Evolutionary conservation across 2,329 filamentous ascomycete genomes (phyloP).

Genomic region (Talaromyces sp.): DNA sequence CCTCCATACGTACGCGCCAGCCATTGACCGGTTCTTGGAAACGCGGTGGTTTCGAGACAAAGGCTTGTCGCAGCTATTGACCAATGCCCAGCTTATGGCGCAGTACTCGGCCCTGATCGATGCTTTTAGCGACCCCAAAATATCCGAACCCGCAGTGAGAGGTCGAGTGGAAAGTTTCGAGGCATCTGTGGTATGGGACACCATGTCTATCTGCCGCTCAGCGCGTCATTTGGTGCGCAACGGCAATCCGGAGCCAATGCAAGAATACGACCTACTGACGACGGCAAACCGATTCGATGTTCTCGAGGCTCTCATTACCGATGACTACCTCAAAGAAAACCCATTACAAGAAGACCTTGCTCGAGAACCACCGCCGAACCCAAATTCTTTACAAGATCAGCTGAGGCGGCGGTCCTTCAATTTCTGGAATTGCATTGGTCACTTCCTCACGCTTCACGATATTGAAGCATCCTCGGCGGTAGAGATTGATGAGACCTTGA

Average conservation of each 20-base stretch:
- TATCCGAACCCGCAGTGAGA: constrained; percentile 31
- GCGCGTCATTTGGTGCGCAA: constrained; percentile 26
- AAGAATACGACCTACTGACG: constrained; percentile 56
- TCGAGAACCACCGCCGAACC: constrained; percentile 30
- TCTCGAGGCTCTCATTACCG: constrained; percentile 70
- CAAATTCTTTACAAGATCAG: constrained; percentile 40
- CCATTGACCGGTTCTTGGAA: constrained; percentile 71
- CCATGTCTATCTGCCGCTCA: constrained; percentile 49
- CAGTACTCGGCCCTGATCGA: constrained; percentile 61
- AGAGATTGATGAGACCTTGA: constrained; percentile 60
- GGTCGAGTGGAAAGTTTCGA: constrained; percentile 47
- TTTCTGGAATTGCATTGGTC: constrained; percentile 76
- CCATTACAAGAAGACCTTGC: constrained; percentile 41
- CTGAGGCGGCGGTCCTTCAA: constrained; percentile 60
- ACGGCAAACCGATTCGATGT: constrained; percentile 66
- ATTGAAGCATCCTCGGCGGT: constrained; percentile 48
- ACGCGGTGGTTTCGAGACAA: constrained; percentile 69
- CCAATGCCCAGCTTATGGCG: constrained; percentile 55
- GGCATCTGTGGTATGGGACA: constrained; percentile 55
- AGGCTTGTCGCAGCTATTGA: constrained; percentile 48
- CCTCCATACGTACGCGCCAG: constrained; percentile 67
- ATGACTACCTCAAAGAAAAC: constrained; percentile 55
- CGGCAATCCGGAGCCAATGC: constrained; percentile 22
- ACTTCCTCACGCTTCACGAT: constrained; percentile 63
- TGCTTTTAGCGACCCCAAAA: constrained; percentile 35